phyloP scores from a whole-genome alignment of 352 stramenopile species.

The Globisporangium perplexum region DNA sequence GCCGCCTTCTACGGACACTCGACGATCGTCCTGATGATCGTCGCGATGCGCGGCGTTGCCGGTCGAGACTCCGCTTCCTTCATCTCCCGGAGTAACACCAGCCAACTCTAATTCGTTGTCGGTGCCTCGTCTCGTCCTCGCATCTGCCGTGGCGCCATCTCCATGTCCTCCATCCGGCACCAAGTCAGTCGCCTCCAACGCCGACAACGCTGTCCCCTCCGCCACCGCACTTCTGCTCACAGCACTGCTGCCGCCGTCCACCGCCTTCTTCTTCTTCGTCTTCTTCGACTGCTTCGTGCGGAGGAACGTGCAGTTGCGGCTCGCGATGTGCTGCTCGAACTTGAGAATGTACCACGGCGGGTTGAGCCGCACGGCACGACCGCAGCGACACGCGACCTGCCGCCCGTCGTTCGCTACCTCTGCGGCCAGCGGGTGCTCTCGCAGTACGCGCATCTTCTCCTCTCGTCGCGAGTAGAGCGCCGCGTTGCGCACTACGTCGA shows the following conservation, averaged over 20 bases:
- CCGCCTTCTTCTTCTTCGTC: background rate
- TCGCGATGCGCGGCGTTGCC: background rate
- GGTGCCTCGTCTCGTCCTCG: background rate
- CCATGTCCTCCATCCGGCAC: background rate
- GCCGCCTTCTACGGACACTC: too few species aligned
- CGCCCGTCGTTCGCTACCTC: conserved; percentile 45
- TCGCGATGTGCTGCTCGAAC: conserved; percentile 82
- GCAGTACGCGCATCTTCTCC: conserved; percentile 57
- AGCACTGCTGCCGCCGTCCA: background rate
- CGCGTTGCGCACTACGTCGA: conserved; percentile 19
- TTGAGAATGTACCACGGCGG: conserved; percentile 85
- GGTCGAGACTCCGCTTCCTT: background rate
- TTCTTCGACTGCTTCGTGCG: conserved; percentile 20
- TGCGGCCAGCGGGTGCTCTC: conserved; percentile 48
- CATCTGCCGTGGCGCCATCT: background rate
- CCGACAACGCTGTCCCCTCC: too few species aligned
- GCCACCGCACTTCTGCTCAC: too few species aligned
- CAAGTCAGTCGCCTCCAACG: too few species aligned
- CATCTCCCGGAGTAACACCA: background rate
- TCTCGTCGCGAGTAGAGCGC: conserved; percentile 49
- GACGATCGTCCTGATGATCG: too few species aligned
- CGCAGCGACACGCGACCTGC: conserved; percentile 60
- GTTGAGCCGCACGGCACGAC: conserved; percentile 63
- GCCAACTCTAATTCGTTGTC: background rate
- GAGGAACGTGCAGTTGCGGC: conserved; percentile 71